phyloP scores from a whole-genome alignment of 495 filamentous ascomycete genomes.

The Penicillium diatomitis region DNA sequence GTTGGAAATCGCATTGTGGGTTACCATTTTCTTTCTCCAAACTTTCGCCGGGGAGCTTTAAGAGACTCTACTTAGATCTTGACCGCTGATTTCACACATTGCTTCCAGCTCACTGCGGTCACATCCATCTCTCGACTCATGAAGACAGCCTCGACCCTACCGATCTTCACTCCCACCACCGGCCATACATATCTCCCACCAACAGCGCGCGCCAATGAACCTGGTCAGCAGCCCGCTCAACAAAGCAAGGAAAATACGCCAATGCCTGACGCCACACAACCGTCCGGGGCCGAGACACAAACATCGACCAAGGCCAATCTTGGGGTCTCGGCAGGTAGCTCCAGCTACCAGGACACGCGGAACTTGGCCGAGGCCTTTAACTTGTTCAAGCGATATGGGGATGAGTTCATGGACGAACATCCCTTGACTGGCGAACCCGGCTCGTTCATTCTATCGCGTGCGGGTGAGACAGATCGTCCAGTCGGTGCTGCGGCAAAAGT shows the following conservation, averaged over 20 bases:
- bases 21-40: slow-evolving; percentile 1
- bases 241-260: slow-evolving; percentile 55
- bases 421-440: slow-evolving; percentile 80
- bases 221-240: slow-evolving; percentile 22
- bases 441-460: slow-evolving; percentile 64
- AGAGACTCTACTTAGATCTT: no score
- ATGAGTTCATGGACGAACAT: slow-evolving; percentile 89
- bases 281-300: slow-evolving; percentile 15
- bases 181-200: slow-evolving; percentile 67
- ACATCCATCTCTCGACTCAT: slow-evolving; percentile 62
- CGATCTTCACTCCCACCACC: slow-evolving; percentile 61
- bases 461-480: slow-evolving; percentile 17
- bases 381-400: slow-evolving; percentile 53
- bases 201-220: slow-evolving; percentile 28
- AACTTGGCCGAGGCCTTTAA: slow-evolving; percentile 59
- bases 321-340: slow-evolving; percentile 21
- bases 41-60: no score
- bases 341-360: slow-evolving; percentile 37
- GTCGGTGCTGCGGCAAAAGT: slow-evolving; percentile 6
- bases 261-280: slow-evolving; percentile 38
- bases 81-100: slow-evolving; percentile 24
- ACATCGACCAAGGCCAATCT: slow-evolving; percentile 28
- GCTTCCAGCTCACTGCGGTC: slow-evolving; percentile 47
- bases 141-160: slow-evolving; percentile 49
- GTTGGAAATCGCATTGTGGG: slow-evolving; percentile 66